Percentiles rank a stretch among this genome's conserved stretches.
Evolutionary conservation across 2,329 filamentous ascomycete genomes (phyloP).

Genomic region (Diaporthe humulicola): DNA sequence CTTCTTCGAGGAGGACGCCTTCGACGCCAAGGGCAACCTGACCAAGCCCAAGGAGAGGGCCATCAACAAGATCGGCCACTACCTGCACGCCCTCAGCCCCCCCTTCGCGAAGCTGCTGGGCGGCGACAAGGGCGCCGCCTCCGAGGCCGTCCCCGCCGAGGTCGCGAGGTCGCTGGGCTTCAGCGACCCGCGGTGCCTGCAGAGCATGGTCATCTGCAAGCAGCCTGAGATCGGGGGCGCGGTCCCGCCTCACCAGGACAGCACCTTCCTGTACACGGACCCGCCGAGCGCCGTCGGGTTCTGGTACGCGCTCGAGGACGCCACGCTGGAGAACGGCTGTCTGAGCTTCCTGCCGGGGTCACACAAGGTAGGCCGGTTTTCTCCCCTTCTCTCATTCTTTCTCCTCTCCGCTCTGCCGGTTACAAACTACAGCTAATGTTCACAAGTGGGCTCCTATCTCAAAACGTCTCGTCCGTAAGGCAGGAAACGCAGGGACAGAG

Average conservation of each 20-base stretch:
- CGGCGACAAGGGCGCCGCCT: constrained; percentile 57
- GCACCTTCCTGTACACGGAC: constrained; percentile 90
- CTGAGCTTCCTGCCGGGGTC: constrained; percentile 87
- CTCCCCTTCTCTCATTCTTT: background rate
- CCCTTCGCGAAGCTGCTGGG: constrained; percentile 73
- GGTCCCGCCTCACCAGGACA: constrained; percentile 93
- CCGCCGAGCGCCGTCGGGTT: constrained; percentile 92
- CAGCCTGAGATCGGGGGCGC: constrained; percentile 95
- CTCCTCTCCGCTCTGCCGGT: background rate
- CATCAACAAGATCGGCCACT: constrained; percentile 91
- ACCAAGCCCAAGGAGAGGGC: constrained; percentile 84
- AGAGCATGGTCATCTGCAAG: constrained; percentile 99
- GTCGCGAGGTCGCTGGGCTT: constrained; percentile 82
- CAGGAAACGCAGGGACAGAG: constrained; percentile 69
- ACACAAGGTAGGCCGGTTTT: constrained; percentile 64
- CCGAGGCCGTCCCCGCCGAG: constrained; percentile 59
- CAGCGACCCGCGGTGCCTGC: constrained; percentile 80
- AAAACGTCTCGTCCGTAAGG: constrained; percentile 80
- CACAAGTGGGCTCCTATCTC: constrained; percentile 72
- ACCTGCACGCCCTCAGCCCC: constrained; percentile 76
- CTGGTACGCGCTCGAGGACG: constrained; percentile 98
- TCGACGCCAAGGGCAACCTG: constrained; percentile 74
- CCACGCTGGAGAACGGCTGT: constrained; percentile 87
- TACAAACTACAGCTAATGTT: background rate
- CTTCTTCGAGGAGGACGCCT: constrained; percentile 97